phyloP scores from a whole-genome alignment of 2,329 filamentous ascomycete genomes.

The Neurospora crassa region DNA sequence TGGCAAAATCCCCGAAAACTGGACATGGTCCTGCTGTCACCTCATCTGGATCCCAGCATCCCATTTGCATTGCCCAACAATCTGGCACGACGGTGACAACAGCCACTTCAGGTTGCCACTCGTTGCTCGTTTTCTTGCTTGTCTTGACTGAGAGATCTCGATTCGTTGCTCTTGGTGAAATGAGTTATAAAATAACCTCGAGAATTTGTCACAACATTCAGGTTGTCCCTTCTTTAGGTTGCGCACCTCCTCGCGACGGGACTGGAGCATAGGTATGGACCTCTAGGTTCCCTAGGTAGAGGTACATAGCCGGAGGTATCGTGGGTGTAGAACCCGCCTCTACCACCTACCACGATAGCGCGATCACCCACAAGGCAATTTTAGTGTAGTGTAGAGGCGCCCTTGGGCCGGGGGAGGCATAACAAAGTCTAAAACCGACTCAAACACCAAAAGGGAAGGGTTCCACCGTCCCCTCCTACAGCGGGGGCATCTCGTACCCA shows the following conservation, averaged over 20 bases:
- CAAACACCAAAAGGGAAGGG: neutral
- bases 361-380: neutral
- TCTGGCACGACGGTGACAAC: neutral
- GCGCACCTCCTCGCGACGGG: neutral
- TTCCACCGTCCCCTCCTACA: neutral
- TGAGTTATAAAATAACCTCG: neutral
- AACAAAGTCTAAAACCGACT: neutral
- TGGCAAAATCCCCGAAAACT: neutral
- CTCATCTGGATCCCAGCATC: neutral
- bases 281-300: neutral
- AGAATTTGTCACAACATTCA: neutral
- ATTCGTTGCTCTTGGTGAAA: neutral
- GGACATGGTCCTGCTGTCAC: neutral
- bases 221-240: neutral
- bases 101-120: neutral
- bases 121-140: neutral
- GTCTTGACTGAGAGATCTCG: neutral
- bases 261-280: too few species aligned
- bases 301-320: too few species aligned
- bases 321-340: neutral
- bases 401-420: neutral
- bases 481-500: neutral
- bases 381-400: neutral
- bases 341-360: neutral
- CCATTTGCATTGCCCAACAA: conserved; percentile 1